These are phyloP conservation scores for Candida qinlingensis DNA, from an alignment of 805 yeast species.

Conservation along the genomic window DNA sequence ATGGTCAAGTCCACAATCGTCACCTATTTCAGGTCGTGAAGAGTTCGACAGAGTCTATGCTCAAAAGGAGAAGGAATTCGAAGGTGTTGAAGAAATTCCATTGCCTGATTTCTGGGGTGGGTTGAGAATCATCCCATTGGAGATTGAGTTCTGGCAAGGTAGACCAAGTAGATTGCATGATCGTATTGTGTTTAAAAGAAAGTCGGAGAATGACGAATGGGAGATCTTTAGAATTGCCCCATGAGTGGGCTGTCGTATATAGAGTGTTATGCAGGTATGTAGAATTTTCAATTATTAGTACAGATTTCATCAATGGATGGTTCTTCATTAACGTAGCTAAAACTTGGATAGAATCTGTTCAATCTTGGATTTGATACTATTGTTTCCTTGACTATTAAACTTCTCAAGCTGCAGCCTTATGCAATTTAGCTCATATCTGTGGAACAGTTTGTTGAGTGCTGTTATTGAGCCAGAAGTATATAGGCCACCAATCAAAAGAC, in stretches of 20 bases:
- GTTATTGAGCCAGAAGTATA: background rate
- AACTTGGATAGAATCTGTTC: constrained; percentile 9
- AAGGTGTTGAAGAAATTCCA: constrained; percentile 61
- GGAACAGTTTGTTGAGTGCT: constrained; percentile 4
- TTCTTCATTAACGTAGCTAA: background rate
- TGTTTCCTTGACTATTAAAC: constrained; percentile 13
- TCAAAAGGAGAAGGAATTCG: constrained; percentile 49
- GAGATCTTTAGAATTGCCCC: constrained; percentile 69
- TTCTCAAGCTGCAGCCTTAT: constrained; percentile 13
- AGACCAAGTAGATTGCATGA: constrained; percentile 87
- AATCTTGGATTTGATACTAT: constrained; percentile 11
- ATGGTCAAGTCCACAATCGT: constrained; percentile 91
- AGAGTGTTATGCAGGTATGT: background rate
- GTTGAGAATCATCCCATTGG: constrained; percentile 76
- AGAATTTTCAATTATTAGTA: background rate
- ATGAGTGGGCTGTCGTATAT: constrained; percentile 18
- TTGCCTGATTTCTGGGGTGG: constrained; percentile 98
- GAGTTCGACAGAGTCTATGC: constrained; percentile 53
- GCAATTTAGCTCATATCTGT: constrained; percentile 11
- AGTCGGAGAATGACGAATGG: constrained; percentile 51
- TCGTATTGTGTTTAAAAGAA: constrained; percentile 68
- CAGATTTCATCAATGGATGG: background rate
- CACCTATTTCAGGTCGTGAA: constrained; percentile 49
- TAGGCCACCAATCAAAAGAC: constrained; percentile 16
- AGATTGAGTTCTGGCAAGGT: constrained; percentile 98